Evolutionary conservation across 2,329 filamentous ascomycete genomes (phyloP), one percentile per base, ranked within the genome.

Genomic region (Colletotrichum destructivum): DNA sequence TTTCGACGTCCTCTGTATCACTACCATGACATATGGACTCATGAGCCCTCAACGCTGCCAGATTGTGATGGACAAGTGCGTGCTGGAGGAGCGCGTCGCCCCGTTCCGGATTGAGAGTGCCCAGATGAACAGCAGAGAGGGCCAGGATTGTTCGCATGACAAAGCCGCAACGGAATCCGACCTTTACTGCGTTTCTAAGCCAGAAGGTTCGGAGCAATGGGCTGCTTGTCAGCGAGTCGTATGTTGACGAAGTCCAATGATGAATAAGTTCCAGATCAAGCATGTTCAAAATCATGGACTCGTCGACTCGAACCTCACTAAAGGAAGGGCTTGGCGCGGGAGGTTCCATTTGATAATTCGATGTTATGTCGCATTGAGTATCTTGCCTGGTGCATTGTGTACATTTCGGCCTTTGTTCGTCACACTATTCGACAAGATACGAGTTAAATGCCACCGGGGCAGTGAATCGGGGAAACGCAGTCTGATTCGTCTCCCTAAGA

Each of bases 201-300:
- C 85, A 88, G 40, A 88, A 81, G 35, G 81, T 79, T 51, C 83
- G 82, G 3, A 87, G 72, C 7, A 78, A 74, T 0, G 82, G 79
- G 42, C 85, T 81, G 11, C 77, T 78, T 7, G 82, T 82, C 8
- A 89, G 77, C 0, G 86, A 87, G n/a, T 81, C 78, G 67, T 82
- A 83, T 0, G 87, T 89, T 4, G 82, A 83, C 0, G 82, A 84
- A 44, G 82, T 83, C 74, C 82, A 89, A 76, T 89, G 86, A 75
- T 89, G 86, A 6, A 89, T 80, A 1, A 89, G 81, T 73, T 89
- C 86, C 8, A 88, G 80, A 63, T 88, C 85, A 8, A 82, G 74
- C 2, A 85, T 73, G 40, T 83, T 82, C 21, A 84, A 75, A 11
- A 69, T 55, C 26, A 73, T 2, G 1, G 49, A 26, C 16, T 18